These are phyloP conservation scores for Geoglossum cookeanum DNA, from an alignment of 2,329 filamentous ascomycete species.

Conservation along the genomic window DNA sequence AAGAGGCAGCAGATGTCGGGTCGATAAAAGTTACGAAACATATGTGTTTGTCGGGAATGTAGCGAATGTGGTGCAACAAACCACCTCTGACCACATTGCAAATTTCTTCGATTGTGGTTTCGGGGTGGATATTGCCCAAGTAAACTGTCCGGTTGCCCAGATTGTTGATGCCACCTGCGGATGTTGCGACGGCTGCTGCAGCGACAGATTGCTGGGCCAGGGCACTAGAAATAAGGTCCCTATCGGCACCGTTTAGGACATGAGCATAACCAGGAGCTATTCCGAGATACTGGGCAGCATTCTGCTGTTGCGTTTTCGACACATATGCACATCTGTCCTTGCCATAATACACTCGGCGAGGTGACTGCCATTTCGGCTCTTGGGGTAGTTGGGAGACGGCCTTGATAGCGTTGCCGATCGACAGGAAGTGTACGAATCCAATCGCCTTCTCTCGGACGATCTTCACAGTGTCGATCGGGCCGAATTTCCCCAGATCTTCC, in stretches of 20 bases:
- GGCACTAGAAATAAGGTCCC: conserved; percentile 89
- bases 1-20: conserved; percentile 89
- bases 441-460: conserved; percentile 96
- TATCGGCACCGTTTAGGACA: conserved; percentile 87
- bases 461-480: conserved; percentile 92
- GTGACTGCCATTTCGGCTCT: conserved; percentile 90
- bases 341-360: conserved; percentile 91
- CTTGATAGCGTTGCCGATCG: conserved; percentile 96
- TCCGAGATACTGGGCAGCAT: conserved; percentile 91
- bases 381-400: conserved; percentile 90
- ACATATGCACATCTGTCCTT: conserved; percentile 98
- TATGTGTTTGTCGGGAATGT: conserved; percentile 99
- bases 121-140: conserved; percentile 93
- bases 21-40: conserved; percentile 99
- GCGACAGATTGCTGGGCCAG: conserved; percentile 95
- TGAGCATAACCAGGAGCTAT: conserved; percentile 94
- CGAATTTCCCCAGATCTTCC: conserved; percentile 90
- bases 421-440: conserved; percentile 92
- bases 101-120: conserved; percentile 98
- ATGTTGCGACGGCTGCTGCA: conserved; percentile 87
- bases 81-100: conserved; percentile 96
- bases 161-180: conserved; percentile 92
- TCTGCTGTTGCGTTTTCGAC: conserved; percentile 98
- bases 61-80: conserved; percentile 90
- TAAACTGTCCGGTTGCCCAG: conserved; percentile 95